A percentile compares a stretch with the other conserved stretches of the same genome.
Evolutionary conservation across 192 early-diverging fungal species (phyloP).

Genomic region (Physocladia obscura): DNA sequence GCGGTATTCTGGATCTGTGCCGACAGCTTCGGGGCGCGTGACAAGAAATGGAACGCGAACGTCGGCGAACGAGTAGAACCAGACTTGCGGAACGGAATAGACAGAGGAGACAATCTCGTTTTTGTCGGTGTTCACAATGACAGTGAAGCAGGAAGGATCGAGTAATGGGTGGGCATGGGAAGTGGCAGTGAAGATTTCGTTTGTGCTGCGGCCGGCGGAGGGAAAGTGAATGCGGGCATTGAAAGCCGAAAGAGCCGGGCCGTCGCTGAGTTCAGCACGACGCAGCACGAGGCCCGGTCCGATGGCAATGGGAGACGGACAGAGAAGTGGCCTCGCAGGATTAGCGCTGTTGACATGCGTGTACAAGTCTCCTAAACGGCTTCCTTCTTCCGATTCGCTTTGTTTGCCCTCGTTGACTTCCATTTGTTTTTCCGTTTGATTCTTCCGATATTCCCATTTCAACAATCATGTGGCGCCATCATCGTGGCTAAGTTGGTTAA

Average conservation of each 20-base stretch:
- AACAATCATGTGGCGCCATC: no score
- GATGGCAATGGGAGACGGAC: constrained; percentile 16
- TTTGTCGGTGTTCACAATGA: constrained; percentile 26
- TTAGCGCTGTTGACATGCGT: background rate
- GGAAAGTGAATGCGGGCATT: constrained; percentile 23
- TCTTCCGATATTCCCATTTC: no score
- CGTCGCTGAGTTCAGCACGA: background rate
- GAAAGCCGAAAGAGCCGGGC: constrained; percentile 16
- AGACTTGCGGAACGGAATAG: constrained; percentile 21
- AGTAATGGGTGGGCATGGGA: constrained; percentile 2
- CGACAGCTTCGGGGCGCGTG: constrained; percentile 23
- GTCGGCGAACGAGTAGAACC: constrained; percentile 5
- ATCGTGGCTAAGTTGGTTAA: no score
- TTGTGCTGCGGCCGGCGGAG: background rate
- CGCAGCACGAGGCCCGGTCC: constrained; percentile 18
- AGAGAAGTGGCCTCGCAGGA: constrained; percentile 16
- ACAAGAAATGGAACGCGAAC: constrained; percentile 9
- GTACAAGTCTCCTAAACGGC: background rate
- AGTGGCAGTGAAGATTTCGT: background rate
- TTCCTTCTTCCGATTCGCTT: background rate
- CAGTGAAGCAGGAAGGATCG: constrained; percentile 17
- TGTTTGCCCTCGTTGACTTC: background rate
- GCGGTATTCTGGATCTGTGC: constrained; percentile 19
- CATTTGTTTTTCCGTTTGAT: no score
- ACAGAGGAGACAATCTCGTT: constrained; percentile 16